A percentile compares a stretch with the other conserved stretches of the same genome.
phyloP scores from a whole-genome alignment of 345 rosid genomes.

The Euphorbia pulcherrima region DNA sequence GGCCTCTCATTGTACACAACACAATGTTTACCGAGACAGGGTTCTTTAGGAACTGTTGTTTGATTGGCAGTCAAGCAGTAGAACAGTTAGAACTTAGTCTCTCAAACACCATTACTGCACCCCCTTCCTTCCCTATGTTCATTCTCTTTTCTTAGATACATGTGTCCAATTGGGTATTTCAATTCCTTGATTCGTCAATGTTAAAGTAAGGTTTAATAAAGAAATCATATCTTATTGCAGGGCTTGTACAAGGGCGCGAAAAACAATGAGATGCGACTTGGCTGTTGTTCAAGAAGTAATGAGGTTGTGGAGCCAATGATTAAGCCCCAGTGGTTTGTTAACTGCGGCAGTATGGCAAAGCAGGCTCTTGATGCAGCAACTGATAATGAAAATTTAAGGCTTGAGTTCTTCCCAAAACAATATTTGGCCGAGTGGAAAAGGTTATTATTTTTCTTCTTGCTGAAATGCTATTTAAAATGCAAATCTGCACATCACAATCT shows the following conservation, averaged over 20 bases:
- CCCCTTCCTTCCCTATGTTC: background rate
- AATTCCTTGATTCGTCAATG: background rate
- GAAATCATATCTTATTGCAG: conserved; percentile 31
- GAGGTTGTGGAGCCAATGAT: conserved; percentile 88
- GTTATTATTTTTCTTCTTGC: conserved; percentile 31
- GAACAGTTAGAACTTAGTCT: conserved; percentile 5
- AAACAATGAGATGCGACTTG: conserved; percentile 91
- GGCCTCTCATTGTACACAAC: background rate
- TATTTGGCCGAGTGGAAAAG: conserved; percentile 92
- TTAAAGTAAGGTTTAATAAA: background rate
- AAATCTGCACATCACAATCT: background rate
- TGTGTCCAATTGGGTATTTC: background rate
- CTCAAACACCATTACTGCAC: background rate
- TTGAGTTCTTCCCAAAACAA: conserved; percentile 84
- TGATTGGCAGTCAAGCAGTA: background rate
- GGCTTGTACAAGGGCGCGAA: conserved; percentile 69
- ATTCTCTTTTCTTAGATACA: background rate
- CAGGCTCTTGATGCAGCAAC: conserved; percentile 75
- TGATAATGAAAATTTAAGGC: conserved; percentile 49
- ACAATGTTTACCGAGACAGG: background rate
- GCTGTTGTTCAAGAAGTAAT: conserved; percentile 69
- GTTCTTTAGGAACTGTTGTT: background rate
- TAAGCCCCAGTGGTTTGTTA: conserved; percentile 93
- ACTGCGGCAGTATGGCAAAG: conserved; percentile 62
- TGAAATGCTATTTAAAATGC: background rate